Conservation (phyloP, 2,329 filamentous ascomycete genomes). For the Capronia epimyces region DNA sequence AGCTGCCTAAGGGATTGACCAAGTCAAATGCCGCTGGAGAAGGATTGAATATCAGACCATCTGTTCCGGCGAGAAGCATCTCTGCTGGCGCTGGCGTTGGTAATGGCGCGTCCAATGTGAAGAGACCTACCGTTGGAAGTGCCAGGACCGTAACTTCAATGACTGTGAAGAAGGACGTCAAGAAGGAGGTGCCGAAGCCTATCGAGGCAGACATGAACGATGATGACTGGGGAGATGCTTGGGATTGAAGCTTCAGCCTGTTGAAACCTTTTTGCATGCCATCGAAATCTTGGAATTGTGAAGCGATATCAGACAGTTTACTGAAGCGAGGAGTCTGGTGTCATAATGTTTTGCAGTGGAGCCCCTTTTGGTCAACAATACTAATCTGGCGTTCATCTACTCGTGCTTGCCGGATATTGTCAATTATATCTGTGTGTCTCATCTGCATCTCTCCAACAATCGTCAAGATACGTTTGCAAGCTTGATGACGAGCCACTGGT, state of each 20-base stretch:
- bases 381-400: too few relatives aligned
- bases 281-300: background rate
- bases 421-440: too few relatives aligned
- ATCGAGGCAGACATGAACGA: constrained; percentile 30
- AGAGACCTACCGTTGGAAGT: constrained; percentile 33
- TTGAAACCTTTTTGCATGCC: background rate
- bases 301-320: background rate
- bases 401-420: too few relatives aligned
- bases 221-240: constrained; percentile 47
- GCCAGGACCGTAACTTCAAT: constrained; percentile 44
- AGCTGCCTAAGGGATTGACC: constrained; percentile 74
- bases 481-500: too few relatives aligned
- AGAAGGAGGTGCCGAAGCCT: constrained; percentile 37
- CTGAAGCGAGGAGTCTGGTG: background rate
- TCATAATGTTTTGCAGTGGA: background rate
- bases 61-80: constrained; percentile 36
- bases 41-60: constrained; percentile 34
- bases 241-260: constrained; percentile 35
- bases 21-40: constrained; percentile 47
- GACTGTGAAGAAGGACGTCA: constrained; percentile 59
- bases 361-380: background rate
- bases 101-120: constrained; percentile 27
- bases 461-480: background rate
- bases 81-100: constrained; percentile 35
- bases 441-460: background rate